Conservation (phyloP, 1,284 basidiomycete genomes). For the Microbotryum lychnidis-dioicae region DNA sequence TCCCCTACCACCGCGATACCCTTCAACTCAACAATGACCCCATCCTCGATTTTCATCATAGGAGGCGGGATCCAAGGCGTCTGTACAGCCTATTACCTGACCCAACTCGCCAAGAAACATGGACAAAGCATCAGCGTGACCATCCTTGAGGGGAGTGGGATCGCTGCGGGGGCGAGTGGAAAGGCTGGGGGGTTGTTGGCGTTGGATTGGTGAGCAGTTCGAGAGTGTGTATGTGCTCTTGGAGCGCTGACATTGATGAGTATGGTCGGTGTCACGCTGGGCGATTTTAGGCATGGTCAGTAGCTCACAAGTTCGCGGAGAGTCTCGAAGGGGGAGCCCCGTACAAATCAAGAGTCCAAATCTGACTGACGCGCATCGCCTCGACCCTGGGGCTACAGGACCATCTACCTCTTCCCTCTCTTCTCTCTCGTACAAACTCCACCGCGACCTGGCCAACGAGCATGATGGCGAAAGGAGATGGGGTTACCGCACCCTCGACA, state of each 20-base stretch:
- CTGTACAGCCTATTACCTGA: slow-evolving; percentile 70
- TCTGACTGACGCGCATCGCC: too few species aligned
- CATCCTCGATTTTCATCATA: slow-evolving; percentile 35
- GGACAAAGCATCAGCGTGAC: slow-evolving; percentile 36
- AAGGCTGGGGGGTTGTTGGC: slow-evolving; percentile 91
- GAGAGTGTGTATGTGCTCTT: too few species aligned
- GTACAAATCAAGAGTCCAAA: too few species aligned
- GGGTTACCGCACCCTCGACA: slow-evolving; percentile 68
- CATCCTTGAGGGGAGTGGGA: slow-evolving; percentile 65
- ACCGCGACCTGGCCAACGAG: slow-evolving; percentile 64
- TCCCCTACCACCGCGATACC: too few species aligned
- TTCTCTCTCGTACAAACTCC: slow-evolving; percentile 67
- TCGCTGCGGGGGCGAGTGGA: slow-evolving; percentile 62
- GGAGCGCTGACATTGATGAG: too few species aligned
- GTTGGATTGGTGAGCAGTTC: slow-evolving; percentile 54
- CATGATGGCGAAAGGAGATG: slow-evolving; percentile 64
- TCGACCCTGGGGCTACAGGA: slow-evolving; percentile 12
- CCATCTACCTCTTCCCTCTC: slow-evolving; percentile 49
- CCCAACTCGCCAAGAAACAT: slow-evolving; percentile 20
- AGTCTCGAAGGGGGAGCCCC: too few species aligned
- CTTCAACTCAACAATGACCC: too few species aligned
- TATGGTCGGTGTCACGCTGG: too few species aligned
- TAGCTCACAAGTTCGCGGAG: too few species aligned
- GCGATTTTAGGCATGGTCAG: too few species aligned
- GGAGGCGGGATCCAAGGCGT: slow-evolving; percentile 68